These are phyloP conservation scores for Elaeis oleifera DNA, from an alignment of 202 grass and related monocot species.

Conservation along the genomic window DNA sequence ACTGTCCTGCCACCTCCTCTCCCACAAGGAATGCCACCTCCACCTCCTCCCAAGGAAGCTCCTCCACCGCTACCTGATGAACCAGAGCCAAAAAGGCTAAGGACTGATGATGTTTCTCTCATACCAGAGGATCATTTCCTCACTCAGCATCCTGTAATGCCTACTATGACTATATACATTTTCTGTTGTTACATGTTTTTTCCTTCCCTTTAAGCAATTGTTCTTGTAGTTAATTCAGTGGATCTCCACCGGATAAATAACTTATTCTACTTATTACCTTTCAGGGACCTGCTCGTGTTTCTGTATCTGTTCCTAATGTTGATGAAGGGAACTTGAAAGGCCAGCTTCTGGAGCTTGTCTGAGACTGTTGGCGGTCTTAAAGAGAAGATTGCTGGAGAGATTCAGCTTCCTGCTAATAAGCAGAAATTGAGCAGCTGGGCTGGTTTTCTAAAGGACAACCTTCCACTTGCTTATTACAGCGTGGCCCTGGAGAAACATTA, in stretches of 20 bases:
- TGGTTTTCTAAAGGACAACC: slow-evolving; percentile 94
- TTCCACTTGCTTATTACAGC: slow-evolving; percentile 94
- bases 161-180: slow-evolving; percentile 15
- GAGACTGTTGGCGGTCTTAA: slow-evolving; percentile 88
- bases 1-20: slow-evolving; percentile 11
- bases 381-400: slow-evolving; percentile 91
- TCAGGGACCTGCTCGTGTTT: slow-evolving; percentile 68
- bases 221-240: background rate
- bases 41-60: slow-evolving; percentile 44
- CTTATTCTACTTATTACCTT: slow-evolving; percentile 2
- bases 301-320: slow-evolving; percentile 72
- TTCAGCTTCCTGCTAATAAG: slow-evolving; percentile 96
- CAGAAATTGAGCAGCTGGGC: slow-evolving; percentile 80
- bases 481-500: slow-evolving; percentile 62
- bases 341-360: slow-evolving; percentile 59
- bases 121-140: slow-evolving; percentile 81
- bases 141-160: slow-evolving; percentile 66
- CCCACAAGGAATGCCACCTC: slow-evolving; percentile 12
- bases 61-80: slow-evolving; percentile 87
- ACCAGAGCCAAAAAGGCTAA: slow-evolving; percentile 85
- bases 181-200: background rate
- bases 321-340: slow-evolving; percentile 96
- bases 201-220: too few relatives aligned
- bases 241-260: background rate
- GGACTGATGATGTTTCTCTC: slow-evolving; percentile 72